phyloP scores from a whole-genome alignment of 148 eudicot genomes.

The Heliamphora exappendiculata region DNA sequence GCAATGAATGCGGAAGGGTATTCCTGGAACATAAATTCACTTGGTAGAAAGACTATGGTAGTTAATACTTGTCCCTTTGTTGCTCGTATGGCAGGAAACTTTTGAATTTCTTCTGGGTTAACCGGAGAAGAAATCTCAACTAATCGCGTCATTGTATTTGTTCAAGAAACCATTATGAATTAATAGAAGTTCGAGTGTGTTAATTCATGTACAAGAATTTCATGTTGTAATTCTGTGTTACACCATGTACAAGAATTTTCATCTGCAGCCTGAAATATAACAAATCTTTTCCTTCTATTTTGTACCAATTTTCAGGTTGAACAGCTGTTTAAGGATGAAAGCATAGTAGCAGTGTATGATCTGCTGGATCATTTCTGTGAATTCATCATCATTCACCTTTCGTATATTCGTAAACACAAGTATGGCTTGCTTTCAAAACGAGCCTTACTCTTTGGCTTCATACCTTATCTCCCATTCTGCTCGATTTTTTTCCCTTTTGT shows the following conservation, averaged over 20 bases:
- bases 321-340: constrained; percentile 53
- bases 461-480: not conserved
- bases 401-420: constrained; percentile 67
- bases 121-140: not conserved
- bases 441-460: not conserved
- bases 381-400: constrained; percentile 46
- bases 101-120: not conserved
- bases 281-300: not conserved
- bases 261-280: not conserved
- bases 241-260: not conserved
- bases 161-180: no score
- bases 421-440: constrained; percentile 8
- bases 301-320: constrained; percentile 44
- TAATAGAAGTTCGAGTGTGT: not conserved
- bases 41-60: no score
- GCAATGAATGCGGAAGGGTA: no score
- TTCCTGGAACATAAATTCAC: no score
- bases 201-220: not conserved
- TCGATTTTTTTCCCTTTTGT: not conserved
- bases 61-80: no score
- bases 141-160: not conserved
- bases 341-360: constrained; percentile 41
- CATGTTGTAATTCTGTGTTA: not conserved
- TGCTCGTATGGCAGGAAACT: no score
- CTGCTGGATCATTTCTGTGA: constrained; percentile 56